Evolutionary conservation across 129 eudicot genomes (phyloP), one percentile per base, ranked within the genome.

Genomic region (Chrysanthemum makinoi): DNA sequence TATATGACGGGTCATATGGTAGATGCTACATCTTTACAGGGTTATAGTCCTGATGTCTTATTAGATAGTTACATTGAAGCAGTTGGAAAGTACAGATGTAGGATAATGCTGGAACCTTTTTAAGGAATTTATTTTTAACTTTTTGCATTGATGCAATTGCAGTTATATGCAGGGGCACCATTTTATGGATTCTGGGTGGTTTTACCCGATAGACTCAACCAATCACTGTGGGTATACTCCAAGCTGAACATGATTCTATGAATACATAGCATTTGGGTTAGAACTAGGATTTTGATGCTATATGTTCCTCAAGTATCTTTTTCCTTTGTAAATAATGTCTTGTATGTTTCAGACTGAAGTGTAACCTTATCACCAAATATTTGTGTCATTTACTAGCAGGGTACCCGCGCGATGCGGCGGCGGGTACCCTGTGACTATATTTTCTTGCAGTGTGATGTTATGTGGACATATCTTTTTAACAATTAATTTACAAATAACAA

Each of bases 1-100:
- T 66, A n/a, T 75, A 55, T 65, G 1, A 20, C n/a, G 24, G 68
- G 35, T 54, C 73, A 55, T 6, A 6, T 66, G 49, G n/a, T 10
- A 66, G 68, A 75, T 58, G 57, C 65, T 7, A 66, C 22, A 61
- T 60, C 0, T 15, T 30, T 72, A 22, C 18, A 14, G 44, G 46
- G 9, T 51, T 51, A 24, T 68, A 22, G 16, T 52, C 50, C 30
- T 53, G 35, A 52, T 69, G 24, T 69, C 11, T 15, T 30, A 1
- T 52, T 68, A 68, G 46, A 68, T 51, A 11, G 20, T 52, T 52
- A 26, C 16, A 16, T 24, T 51, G 48, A 16, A 10, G 62, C 24
- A 50, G 3, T 68, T 50, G 39, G 8, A 15, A 11, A 16, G 63
- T 57, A 11, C 5, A 59, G 65, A 28, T 61, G 39, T 39, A 61